A percentile compares a stretch with the other conserved stretches of the same genome.
Conservation (phyloP, 164 flowering plant genomes). For the Akebia trifoliata region DNA sequence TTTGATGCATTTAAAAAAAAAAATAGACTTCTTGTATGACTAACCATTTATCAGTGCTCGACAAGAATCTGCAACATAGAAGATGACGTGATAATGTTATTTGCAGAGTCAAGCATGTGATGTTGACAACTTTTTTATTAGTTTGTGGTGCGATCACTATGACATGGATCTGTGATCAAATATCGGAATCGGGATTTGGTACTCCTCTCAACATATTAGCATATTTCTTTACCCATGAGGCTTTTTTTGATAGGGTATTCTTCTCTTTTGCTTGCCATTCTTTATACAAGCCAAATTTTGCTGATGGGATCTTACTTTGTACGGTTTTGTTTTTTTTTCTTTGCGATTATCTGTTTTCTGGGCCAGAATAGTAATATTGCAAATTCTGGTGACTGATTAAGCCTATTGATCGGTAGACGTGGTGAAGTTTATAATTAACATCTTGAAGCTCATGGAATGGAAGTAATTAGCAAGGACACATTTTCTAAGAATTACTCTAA, state of each 20-base stretch:
- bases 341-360: no score
- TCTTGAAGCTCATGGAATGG: no score
- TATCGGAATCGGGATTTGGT: conserved; percentile 97
- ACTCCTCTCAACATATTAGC: conserved; percentile 18
- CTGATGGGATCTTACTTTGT: no score
- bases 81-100: conserved; percentile 4
- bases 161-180: conserved; percentile 92
- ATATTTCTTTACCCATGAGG: not conserved
- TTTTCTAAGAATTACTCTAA: no score
- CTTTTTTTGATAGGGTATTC: not conserved
- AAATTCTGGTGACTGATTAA: no score
- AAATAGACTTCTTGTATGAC: not conserved
- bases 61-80: not conserved
- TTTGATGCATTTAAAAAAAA: not conserved
- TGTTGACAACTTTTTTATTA: conserved; percentile 61
- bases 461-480: no score
- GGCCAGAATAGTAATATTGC: no score
- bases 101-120: conserved; percentile 84
- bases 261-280: not conserved
- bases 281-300: not conserved
- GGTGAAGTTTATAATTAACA: no score
- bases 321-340: no score
- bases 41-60: not conserved
- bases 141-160: conserved; percentile 93
- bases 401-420: no score